A percentile compares a stretch with the other conserved stretches of the same genome.
Evolutionary conservation across 2,329 filamentous ascomycete species (phyloP).

Genomic region (Penicillium sp.): DNA sequence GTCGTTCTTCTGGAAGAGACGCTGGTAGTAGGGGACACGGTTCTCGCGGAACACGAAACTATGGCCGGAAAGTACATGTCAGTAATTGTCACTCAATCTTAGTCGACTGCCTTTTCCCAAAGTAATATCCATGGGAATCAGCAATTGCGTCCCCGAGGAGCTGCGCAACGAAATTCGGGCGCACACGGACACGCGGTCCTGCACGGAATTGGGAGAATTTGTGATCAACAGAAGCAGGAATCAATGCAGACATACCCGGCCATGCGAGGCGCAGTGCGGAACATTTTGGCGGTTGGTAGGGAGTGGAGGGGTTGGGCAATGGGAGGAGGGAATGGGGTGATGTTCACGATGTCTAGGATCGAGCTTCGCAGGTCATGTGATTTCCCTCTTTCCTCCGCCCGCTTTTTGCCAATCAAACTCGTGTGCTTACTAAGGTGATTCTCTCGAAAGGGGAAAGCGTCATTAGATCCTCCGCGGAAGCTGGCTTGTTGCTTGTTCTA

Average conservation of each 20-base stretch:
- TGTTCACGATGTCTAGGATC: slow-evolving; percentile 30
- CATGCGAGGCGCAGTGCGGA: slow-evolving; percentile 44
- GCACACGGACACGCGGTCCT: slow-evolving; percentile 13
- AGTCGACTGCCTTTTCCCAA: not conserved
- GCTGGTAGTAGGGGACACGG: slow-evolving; percentile 67
- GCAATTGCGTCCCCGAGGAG: slow-evolving; percentile 13
- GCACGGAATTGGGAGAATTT: not conserved
- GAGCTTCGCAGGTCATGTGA: slow-evolving; percentile 31
- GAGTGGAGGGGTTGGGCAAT: slow-evolving; percentile 24
- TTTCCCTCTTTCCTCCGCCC: slow-evolving; percentile 32
- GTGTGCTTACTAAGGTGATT: slow-evolving; percentile 21
- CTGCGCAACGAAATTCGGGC: slow-evolving; percentile 17
- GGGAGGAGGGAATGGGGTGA: slow-evolving; percentile 16
- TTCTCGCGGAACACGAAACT: slow-evolving; percentile 65
- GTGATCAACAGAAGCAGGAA: not conserved
- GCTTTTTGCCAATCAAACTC: slow-evolving; percentile 18
- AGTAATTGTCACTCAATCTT: not conserved
- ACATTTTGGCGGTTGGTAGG: slow-evolving; percentile 38
- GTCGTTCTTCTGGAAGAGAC: slow-evolving; percentile 66
- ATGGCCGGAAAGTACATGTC: slow-evolving; percentile 11
- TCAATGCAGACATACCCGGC: slow-evolving; percentile 39
- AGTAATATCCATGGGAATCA: slow-evolving; percentile 12
- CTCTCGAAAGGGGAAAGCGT: slow-evolving; percentile 17
- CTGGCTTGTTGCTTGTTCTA: not conserved
- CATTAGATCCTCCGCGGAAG: slow-evolving; percentile 12